Base-by-base conservation (phyloP, 2,329 filamentous ascomycete species). In the Pseudocercospora macadamiae region DNA sequence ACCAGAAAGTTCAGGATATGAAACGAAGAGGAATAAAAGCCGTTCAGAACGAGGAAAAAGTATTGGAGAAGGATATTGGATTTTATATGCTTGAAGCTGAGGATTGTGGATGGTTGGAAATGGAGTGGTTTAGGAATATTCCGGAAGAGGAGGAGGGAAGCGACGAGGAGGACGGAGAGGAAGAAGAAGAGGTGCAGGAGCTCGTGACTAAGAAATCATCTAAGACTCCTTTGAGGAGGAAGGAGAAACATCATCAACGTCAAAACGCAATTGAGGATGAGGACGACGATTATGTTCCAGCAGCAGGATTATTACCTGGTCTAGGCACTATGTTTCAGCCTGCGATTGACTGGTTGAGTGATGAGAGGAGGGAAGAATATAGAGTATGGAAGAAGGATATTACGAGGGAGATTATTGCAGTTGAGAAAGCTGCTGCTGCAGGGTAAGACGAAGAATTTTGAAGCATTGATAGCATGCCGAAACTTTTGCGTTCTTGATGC, bases 241-340 rank as follows among this genome's bases (percentile, higher is more conserved):
- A 70, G 26, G 71, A 74, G 58, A 74, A 74, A 59, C 69, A 70
- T 48, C 59, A 57, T 7, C 63, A 59, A 47, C 59, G 59, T 7
- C 63, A 59, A 26, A 65, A 65, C 39, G 30, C 16, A 23, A 68
- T 64, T 1, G 37, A 53, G 25, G 57, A 57, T 7, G 39, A 49
- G 12, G 51, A 61, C 14, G 62, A 57, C 6, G 59, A 61, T 4
- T 16, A n/a, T 16, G 54, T 58, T 5, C 66, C 66, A n/a, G 55
- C 66, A 18, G 68, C 71, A 19, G 73, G 72, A 2, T 45, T 74
- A 69, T 61, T 77, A 70, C 80, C 25, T 75, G 85, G 73, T 73
- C 61, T 81, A 14, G 79, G 78, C 1, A 89, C 86, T 2, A 92
- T 92, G 89, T 85, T 93, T 66, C 89, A 92, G 72, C 86, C 88